Conservation (phyloP, 345 rosid species). For the Zanthoxylum bungeanum region DNA sequence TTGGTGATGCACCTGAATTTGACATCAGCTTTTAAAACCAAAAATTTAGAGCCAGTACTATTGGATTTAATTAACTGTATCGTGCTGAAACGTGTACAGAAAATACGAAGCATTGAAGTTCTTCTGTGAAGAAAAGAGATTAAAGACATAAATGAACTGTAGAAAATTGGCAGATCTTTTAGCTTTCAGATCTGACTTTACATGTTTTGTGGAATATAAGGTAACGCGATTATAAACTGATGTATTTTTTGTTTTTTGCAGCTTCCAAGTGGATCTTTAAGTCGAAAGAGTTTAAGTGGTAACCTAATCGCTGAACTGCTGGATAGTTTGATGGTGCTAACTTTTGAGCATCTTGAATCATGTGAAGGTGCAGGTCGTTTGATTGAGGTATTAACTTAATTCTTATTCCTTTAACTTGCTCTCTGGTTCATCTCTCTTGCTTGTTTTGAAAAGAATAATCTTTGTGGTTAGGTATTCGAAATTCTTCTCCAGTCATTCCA, state of each 20-base stretch:
- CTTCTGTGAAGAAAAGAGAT: not conserved
- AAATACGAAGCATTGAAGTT: too few species aligned
- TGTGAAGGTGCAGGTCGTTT: slow-evolving; percentile 59
- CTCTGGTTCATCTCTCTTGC: not conserved
- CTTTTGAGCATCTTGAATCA: slow-evolving; percentile 78
- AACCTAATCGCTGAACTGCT: slow-evolving; percentile 53
- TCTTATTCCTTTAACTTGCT: slow-evolving; percentile 3
- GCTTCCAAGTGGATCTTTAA: slow-evolving; percentile 45
- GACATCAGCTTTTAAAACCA: not conserved
- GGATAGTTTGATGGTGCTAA: slow-evolving; percentile 69
- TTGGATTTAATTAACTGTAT: not conserved
- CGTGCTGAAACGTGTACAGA: too few species aligned
- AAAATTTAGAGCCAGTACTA: not conserved
- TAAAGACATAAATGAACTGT: not conserved
- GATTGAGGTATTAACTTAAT: slow-evolving; percentile 48
- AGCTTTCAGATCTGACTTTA: not conserved
- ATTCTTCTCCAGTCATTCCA: slow-evolving; percentile 65
- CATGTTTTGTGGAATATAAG: not conserved
- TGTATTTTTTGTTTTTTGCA: slow-evolving; percentile 24
- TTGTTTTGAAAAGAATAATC: not conserved
- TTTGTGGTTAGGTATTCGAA: slow-evolving; percentile 58
- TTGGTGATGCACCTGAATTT: not conserved
- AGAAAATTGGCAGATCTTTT: not conserved
- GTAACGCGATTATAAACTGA: not conserved
- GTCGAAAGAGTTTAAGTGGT: slow-evolving; percentile 40